Conservation (phyloP, 2,329 filamentous ascomycete species). For the Thielaviopsis cerberus region DNA sequence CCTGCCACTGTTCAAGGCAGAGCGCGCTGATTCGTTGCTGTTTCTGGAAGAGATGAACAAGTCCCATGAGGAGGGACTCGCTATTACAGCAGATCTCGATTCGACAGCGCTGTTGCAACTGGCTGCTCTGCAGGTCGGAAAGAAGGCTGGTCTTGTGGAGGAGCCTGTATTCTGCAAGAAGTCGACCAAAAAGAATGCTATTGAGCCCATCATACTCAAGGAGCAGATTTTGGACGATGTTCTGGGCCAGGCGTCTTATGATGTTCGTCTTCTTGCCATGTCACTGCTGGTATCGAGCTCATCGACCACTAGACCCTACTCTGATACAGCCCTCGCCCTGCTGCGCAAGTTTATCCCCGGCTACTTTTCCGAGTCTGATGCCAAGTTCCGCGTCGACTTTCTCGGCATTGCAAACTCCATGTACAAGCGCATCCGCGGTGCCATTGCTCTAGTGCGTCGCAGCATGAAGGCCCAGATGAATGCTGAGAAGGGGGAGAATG, state of each 20-base stretch:
- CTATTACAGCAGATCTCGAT: constrained; percentile 24
- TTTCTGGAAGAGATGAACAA: constrained; percentile 43
- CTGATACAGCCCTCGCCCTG: constrained; percentile 38
- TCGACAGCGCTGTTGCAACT: constrained; percentile 41
- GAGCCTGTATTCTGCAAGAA: constrained; percentile 28
- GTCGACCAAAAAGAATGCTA: constrained; percentile 10
- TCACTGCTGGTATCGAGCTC: constrained; percentile 62
- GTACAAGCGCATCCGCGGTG: constrained; percentile 53
- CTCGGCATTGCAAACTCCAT: constrained; percentile 57
- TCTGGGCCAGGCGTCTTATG: constrained; percentile 36
- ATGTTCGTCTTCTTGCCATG: constrained; percentile 61
- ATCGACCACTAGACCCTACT: constrained; percentile 56
- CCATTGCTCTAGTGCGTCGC: constrained; percentile 37
- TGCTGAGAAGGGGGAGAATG: constrained; percentile 18
- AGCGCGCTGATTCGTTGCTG: constrained; percentile 31
- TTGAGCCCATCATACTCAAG: constrained; percentile 19
- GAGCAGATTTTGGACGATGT: constrained; percentile 32
- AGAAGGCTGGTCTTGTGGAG: constrained; percentile 50
- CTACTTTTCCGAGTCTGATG: constrained; percentile 68
- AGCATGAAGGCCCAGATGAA: constrained; percentile 20
- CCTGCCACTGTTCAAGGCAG: constrained; percentile 40
- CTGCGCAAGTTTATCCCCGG: constrained; percentile 48
- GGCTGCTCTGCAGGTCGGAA: constrained; percentile 50
- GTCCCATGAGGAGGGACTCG: constrained; percentile 24
- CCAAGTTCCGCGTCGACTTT: constrained; percentile 69